phyloP scores from a whole-genome alignment of 192 early-diverging fungal genomes.

The Pilaira anomala region DNA sequence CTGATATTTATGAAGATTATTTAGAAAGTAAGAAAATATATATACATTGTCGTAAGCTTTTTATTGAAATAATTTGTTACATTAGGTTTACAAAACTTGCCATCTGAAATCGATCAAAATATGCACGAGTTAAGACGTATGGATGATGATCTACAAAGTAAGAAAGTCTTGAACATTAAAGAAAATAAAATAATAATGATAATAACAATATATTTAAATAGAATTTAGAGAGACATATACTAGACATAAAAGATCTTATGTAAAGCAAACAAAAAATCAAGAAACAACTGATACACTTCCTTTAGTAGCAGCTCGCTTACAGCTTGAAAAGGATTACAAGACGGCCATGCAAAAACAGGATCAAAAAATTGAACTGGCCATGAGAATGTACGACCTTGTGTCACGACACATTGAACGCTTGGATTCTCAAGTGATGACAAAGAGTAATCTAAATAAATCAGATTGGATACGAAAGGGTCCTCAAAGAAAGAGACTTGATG shows the following conservation, averaged over 20 bases:
- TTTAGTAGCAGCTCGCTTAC: slow-evolving; percentile 10
- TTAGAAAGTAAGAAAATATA: slow-evolving; percentile 52
- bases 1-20: slow-evolving; percentile 53
- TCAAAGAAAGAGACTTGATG: not conserved
- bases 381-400: slow-evolving; percentile 47
- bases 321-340: slow-evolving; percentile 44
- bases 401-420: slow-evolving; percentile 39
- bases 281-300: not conserved
- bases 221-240: slow-evolving; percentile 18
- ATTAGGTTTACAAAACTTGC: slow-evolving; percentile 49
- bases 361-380: slow-evolving; percentile 52
- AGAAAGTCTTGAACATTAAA: not conserved
- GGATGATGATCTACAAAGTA: slow-evolving; percentile 52
- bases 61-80: not conserved
- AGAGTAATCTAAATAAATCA: slow-evolving; percentile 25
- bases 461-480: slow-evolving; percentile 23
- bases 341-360: slow-evolving; percentile 50
- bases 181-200: not conserved
- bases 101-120: slow-evolving; percentile 53
- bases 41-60: not conserved
- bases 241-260: slow-evolving; percentile 12
- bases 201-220: slow-evolving; percentile 8
- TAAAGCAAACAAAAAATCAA: not conserved
- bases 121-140: slow-evolving; percentile 49
- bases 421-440: slow-evolving; percentile 32